phyloP scores from a whole-genome alignment of 2,329 filamentous ascomycete genomes.

The Ophiocordyceps polyrhachis-furcata region DNA sequence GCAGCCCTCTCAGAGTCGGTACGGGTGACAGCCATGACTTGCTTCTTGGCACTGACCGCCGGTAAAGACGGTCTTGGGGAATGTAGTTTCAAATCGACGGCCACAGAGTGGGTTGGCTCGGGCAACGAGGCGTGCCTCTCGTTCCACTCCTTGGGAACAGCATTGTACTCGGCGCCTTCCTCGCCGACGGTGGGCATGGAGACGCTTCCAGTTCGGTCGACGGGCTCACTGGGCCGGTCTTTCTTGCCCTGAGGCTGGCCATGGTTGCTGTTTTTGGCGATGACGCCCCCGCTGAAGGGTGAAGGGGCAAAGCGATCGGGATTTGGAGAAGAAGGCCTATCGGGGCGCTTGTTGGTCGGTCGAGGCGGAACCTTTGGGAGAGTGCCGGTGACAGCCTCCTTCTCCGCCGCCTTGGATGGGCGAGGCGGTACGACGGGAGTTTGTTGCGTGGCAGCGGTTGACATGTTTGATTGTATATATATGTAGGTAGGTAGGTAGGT shows the following conservation, averaged over 20 bases:
- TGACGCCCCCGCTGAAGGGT: slow-evolving; percentile 58
- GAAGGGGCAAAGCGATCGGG: slow-evolving; percentile 69
- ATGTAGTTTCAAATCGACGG: slow-evolving; percentile 67
- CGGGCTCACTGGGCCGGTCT: slow-evolving; percentile 20
- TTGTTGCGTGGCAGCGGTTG: slow-evolving; percentile 28
- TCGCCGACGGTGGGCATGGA: slow-evolving; percentile 71
- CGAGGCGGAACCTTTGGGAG: slow-evolving; percentile 64
- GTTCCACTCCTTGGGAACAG: slow-evolving; percentile 21
- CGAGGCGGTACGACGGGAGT: slow-evolving; percentile 38
- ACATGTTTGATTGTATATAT: slow-evolving; percentile 17
- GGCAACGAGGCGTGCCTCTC: slow-evolving; percentile 27
- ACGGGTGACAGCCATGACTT: slow-evolving; percentile 68
- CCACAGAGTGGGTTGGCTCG: slow-evolving; percentile 60
- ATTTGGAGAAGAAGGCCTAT: slow-evolving; percentile 60
- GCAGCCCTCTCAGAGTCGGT: slow-evolving; percentile 81
- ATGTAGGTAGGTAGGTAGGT: not conserved
- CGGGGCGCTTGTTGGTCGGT: slow-evolving; percentile 48
- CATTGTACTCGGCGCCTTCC: slow-evolving; percentile 77
- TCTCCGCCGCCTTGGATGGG: slow-evolving; percentile 31
- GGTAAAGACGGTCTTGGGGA: slow-evolving; percentile 79
- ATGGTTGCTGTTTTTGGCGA: slow-evolving; percentile 20
- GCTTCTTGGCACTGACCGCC: slow-evolving; percentile 60
- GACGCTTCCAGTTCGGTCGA: slow-evolving; percentile 55
- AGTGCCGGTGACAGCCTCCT: slow-evolving; percentile 15
- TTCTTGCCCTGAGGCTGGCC: slow-evolving; percentile 15